Conservation (phyloP, 768 basidiomycete species). For the Dictyophora rubrovolvata region DNA sequence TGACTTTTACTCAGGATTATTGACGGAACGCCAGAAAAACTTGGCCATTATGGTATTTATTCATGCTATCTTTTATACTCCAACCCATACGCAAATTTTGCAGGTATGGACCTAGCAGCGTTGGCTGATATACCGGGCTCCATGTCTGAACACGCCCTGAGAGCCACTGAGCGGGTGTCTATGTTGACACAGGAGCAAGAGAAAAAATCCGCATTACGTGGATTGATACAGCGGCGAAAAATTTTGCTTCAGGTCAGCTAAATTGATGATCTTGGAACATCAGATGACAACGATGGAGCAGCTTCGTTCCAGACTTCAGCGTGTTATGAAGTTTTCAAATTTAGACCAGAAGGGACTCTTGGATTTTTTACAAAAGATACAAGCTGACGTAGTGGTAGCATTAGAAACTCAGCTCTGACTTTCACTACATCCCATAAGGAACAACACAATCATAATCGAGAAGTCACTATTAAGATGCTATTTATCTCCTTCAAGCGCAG, state of each 20-base stretch:
- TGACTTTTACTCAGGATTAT: constrained; percentile 41
- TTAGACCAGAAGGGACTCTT: not conserved
- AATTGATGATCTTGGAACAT: not conserved
- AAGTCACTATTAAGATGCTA: not conserved
- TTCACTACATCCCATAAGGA: no score
- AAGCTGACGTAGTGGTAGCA: not conserved
- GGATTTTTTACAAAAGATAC: not conserved
- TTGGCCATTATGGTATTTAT: constrained; percentile 62
- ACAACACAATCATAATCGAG: not conserved
- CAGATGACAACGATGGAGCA: not conserved
- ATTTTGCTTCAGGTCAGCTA: constrained; percentile 52
- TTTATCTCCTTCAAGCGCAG: constrained; percentile 29
- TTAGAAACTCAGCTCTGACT: not conserved
- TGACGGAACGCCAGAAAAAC: constrained; percentile 55
- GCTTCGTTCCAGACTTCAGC: not conserved
- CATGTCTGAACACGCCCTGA: constrained; percentile 51
- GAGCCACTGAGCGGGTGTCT: constrained; percentile 50
- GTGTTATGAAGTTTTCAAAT: not conserved
- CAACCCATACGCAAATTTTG: not conserved
- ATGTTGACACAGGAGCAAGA: constrained; percentile 47
- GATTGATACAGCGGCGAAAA: constrained; percentile 52
- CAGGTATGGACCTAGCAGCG: constrained; percentile 82
- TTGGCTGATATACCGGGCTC: constrained; percentile 76
- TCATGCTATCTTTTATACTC: not conserved
- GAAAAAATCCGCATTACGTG: constrained; percentile 51